phyloP scores from a whole-genome alignment of 345 rosid genomes.

The Corchorus olitorius region DNA sequence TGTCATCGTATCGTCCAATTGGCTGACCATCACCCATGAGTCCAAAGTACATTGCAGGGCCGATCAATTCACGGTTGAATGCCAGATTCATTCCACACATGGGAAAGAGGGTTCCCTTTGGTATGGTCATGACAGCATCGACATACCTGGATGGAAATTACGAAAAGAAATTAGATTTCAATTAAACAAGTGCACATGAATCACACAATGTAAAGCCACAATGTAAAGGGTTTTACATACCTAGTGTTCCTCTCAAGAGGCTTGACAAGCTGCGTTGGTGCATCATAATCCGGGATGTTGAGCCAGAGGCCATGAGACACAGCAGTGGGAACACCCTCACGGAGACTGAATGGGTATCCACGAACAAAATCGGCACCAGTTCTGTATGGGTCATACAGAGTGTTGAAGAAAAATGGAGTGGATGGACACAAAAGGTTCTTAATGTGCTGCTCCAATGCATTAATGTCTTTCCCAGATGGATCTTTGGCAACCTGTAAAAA shows the following conservation, averaged over 20 bases:
- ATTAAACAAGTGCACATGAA: neutral
- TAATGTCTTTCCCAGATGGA: constrained; percentile 81
- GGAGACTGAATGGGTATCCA: constrained; percentile 93
- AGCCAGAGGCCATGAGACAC: constrained; percentile 95
- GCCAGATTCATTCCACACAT: constrained; percentile 95
- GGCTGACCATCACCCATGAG: constrained; percentile 97
- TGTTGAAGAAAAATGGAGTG: constrained; percentile 87
- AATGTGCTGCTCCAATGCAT: constrained; percentile 91
- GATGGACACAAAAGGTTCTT: constrained; percentile 77
- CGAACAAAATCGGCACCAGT: constrained; percentile 90
- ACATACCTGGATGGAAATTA: constrained; percentile 55
- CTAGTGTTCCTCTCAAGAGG: constrained; percentile 88
- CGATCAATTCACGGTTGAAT: constrained; percentile 77
- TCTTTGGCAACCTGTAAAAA: constrained; percentile 76
- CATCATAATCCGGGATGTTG: constrained; percentile 94
- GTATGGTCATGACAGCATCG: constrained; percentile 82
- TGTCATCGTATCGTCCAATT: constrained; percentile 81
- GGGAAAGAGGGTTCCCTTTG: constrained; percentile 80
- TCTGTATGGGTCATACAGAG: constrained; percentile 83
- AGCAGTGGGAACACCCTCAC: constrained; percentile 86
- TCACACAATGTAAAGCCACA: neutral
- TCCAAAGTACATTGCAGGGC: constrained; percentile 89
- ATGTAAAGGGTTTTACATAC: constrained; percentile 29
- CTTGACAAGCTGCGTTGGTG: constrained; percentile 93
- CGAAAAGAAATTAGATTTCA: neutral